Evolutionary conservation across 2,329 filamentous ascomycete species (phyloP).

Genomic region (Arthrobotrys sinensis): DNA sequence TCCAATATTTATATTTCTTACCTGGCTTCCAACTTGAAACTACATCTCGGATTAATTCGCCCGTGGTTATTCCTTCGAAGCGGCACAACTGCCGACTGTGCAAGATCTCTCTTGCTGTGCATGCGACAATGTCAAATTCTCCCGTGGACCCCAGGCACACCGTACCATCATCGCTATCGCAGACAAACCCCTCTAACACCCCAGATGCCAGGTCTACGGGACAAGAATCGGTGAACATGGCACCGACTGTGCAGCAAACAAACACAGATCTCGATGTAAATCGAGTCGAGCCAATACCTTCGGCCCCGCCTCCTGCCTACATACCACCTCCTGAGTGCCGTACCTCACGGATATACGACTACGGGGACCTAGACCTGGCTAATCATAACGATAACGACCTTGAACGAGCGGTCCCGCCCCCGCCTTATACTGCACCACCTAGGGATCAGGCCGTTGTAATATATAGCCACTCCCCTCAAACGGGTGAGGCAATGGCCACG

Average conservation of each 20-base stretch:
- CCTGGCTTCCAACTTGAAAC: slow-evolving; percentile 33
- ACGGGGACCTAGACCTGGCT: slow-evolving; percentile 28
- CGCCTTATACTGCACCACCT: slow-evolving; percentile 41
- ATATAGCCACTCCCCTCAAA: slow-evolving; percentile 1
- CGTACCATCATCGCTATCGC: slow-evolving; percentile 8
- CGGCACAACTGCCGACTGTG: slow-evolving; percentile 40
- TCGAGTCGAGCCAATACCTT: slow-evolving; percentile 41
- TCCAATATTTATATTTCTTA: slow-evolving; percentile 44
- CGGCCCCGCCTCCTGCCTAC: slow-evolving; percentile 56
- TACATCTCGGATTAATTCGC: slow-evolving; percentile 27
- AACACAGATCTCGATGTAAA: slow-evolving; percentile 21
- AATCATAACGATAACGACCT: slow-evolving; percentile 29
- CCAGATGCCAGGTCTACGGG: slow-evolving; percentile 2
- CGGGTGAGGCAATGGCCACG: slow-evolving; percentile 19
- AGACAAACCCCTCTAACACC: slow-evolving; percentile 17
- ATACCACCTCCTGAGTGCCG: slow-evolving; percentile 52
- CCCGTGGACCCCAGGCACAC: slow-evolving; percentile 33
- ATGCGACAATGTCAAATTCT: slow-evolving; percentile 48
- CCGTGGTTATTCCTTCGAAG: slow-evolving; percentile 25
- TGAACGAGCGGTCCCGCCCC: slow-evolving; percentile 52
- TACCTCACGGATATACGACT: slow-evolving; percentile 52
- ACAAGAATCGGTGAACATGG: slow-evolving; percentile 22
- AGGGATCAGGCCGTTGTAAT: slow-evolving; percentile 24
- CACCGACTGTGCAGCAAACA: slow-evolving; percentile 7
- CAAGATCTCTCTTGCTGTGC: slow-evolving; percentile 30